Evolutionary conservation across 345 rosid genomes (phyloP), one percentile per base, ranked within the genome.

Genomic region (Nasturtium officinale): DNA sequence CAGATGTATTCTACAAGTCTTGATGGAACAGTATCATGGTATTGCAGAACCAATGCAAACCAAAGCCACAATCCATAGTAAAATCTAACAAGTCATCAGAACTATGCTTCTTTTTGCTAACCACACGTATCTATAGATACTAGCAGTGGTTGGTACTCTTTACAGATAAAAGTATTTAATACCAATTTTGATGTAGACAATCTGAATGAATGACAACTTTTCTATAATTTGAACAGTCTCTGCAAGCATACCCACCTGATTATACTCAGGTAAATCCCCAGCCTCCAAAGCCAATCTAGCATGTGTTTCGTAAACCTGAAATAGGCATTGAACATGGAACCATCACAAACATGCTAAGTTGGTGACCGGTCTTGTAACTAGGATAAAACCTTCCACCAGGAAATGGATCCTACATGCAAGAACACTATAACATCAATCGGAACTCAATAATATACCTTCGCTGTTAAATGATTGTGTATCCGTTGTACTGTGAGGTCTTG

Each of bases 271-370:
- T 61, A 96, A 81, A 78, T 96, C 99, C 50, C 97, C 97, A 68
- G 78, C 86, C 83, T 96, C 98, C 80, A 96, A 59, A n/a, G 99
- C 87, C 59, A 92, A 83, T 73, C 99, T 90, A 67, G 97, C 98
- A 89, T 96, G 99, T 50, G 96, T 87, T 84, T 96, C 99, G 83
- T 96, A 96, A 58, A 96, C 99, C 99, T 96, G 86, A 62, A 82
- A 78, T 23, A 46, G 25, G 60, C 47, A 78, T 58, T 11, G 30
- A 52, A 59, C 64, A 79, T 51, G 45, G 46, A 51, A 53, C 46
- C 68, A 72, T 65, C 38, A 76, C 30, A 45, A 56, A 62, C 66
- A 25, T 47, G 37, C 48, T 54, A 55, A 69, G 5, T 57, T 42
- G 32, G 6, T 47, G 35, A 11, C 17, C 59, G 32, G 26, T 74